Evolutionary conservation across 2,329 filamentous ascomycete species (phyloP).

Genomic region (Xylariaceae sp.): DNA sequence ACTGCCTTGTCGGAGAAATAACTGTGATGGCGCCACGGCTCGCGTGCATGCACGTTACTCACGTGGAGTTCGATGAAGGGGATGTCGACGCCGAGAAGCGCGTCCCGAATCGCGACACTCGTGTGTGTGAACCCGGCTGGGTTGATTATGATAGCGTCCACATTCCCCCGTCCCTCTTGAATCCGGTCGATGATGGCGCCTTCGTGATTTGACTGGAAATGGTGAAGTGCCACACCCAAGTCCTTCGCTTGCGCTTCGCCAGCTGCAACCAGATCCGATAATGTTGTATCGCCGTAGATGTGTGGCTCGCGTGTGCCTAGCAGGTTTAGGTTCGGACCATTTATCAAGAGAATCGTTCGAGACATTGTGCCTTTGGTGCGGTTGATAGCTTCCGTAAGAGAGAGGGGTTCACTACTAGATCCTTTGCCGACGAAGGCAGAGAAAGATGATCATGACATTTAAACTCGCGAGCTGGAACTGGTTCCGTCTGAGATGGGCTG

Average conservation of each 20-base stretch:
- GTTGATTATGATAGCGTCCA: slow-evolving; percentile 72
- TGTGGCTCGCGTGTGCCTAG: slow-evolving; percentile 71
- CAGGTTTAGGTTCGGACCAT: slow-evolving; percentile 81
- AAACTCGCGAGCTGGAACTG: no score
- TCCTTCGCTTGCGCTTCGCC: slow-evolving; percentile 48
- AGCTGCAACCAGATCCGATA: slow-evolving; percentile 56
- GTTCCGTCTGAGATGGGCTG: no score
- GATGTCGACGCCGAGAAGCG: slow-evolving; percentile 64
- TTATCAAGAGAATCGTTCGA: slow-evolving; percentile 65
- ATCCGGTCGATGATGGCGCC: slow-evolving; percentile 72
- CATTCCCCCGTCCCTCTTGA: slow-evolving; percentile 56
- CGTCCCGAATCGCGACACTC: slow-evolving; percentile 72
- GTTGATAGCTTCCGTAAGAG: neutral
- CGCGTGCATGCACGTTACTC: slow-evolving; percentile 70
- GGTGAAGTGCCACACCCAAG: slow-evolving; percentile 48
- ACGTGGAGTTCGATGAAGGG: slow-evolving; percentile 79
- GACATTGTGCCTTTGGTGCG: slow-evolving; percentile 5
- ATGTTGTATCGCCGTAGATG: slow-evolving; percentile 69
- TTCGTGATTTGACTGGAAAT: slow-evolving; percentile 77
- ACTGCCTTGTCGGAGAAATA: slow-evolving; percentile 74
- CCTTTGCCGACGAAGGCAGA: no score
- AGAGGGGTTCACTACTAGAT: no score
- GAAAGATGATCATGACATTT: no score
- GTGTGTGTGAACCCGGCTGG: slow-evolving; percentile 75
- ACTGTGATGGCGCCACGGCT: slow-evolving; percentile 66